Evolutionary conservation across 2,329 filamentous ascomycete species (phyloP).

Genomic region (Celoporthe dispersa): DNA sequence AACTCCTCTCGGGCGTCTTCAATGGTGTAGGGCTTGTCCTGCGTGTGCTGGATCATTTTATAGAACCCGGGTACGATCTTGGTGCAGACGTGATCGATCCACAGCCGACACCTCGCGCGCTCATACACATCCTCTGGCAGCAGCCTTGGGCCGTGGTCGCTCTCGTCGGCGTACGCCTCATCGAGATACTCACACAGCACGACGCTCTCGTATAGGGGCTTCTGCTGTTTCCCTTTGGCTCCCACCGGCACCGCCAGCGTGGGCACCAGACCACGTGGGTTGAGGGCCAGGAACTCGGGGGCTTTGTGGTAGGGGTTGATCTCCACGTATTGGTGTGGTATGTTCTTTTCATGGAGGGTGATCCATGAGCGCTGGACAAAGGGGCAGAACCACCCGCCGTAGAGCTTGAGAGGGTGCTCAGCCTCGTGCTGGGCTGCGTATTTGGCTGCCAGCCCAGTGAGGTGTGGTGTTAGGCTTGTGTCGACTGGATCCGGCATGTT

Average conservation of each 20-base stretch:
- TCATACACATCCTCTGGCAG: constrained; percentile 67
- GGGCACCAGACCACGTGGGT: constrained; percentile 76
- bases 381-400: constrained; percentile 76
- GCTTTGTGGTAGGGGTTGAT: constrained; percentile 80
- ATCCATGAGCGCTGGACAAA: constrained; percentile 76
- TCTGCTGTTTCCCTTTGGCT: constrained; percentile 41
- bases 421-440: constrained; percentile 51
- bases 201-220: constrained; percentile 72
- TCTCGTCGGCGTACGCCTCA: constrained; percentile 63
- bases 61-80: constrained; percentile 73
- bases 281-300: constrained; percentile 68
- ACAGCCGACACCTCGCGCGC: constrained; percentile 68
- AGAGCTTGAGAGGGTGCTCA: constrained; percentile 65
- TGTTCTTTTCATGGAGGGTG: constrained; percentile 72
- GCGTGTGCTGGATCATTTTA: constrained; percentile 60
- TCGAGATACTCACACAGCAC: constrained; percentile 79
- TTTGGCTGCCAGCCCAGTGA: constrained; percentile 54
- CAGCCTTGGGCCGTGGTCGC: constrained; percentile 50
- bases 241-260: constrained; percentile 60
- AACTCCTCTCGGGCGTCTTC: constrained; percentile 63
- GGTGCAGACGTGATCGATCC: constrained; percentile 73
- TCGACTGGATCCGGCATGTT: constrained; percentile 50
- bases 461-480: constrained; percentile 50
- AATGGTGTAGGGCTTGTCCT: constrained; percentile 52
- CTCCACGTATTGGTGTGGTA: constrained; percentile 76